Base-by-base conservation (phyloP, 2,329 filamentous ascomycete species). In the Lachnellula arida region DNA sequence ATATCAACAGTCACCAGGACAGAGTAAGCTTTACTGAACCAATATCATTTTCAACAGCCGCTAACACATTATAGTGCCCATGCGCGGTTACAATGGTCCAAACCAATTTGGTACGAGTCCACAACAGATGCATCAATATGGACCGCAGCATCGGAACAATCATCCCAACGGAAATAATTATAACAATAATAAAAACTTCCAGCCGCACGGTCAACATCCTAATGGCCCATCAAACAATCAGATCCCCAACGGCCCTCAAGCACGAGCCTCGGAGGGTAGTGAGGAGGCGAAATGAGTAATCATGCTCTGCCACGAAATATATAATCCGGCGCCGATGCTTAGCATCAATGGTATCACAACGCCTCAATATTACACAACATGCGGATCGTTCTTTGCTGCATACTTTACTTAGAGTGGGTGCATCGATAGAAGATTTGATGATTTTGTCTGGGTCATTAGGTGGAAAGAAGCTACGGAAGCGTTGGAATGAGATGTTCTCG, bases 21-120 rank as follows among this genome's bases (percentile, higher is more conserved):
- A 88, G 71, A 88, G 88, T 89, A 84, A 81, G 88, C 59, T 52
- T 43, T 53, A n/a, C 14, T 39, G 37, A 14, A 22, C 11, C 17
- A 5, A 17, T 28, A 25, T 46, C 55, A 55, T 56, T 53, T 56
- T 56, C 53, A 60, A 44, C 39, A 11, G 7, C 58, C 76, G 73
- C 71, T 71, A 72, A 69, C 54, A 60, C 4, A 60, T 62, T 56
- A 64, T 53, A 86, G 81, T 85, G 76, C 80, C 78, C 58, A 78
- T 80, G 65, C 81, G 84, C 65, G 79, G 78, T 52, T 87, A 86
- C 70, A 79, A 76, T 63, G 81, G 80, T 52, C 74, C 76, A 35
- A 82, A 85, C 62, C 85, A 86, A 60, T 87, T 80, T 68, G 80
- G 83, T 53, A 82, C 80, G 37, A 88, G 85, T 65, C 85, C 85